Base-by-base conservation (phyloP, 306 rosid species). In the Quercus glauca region DNA sequence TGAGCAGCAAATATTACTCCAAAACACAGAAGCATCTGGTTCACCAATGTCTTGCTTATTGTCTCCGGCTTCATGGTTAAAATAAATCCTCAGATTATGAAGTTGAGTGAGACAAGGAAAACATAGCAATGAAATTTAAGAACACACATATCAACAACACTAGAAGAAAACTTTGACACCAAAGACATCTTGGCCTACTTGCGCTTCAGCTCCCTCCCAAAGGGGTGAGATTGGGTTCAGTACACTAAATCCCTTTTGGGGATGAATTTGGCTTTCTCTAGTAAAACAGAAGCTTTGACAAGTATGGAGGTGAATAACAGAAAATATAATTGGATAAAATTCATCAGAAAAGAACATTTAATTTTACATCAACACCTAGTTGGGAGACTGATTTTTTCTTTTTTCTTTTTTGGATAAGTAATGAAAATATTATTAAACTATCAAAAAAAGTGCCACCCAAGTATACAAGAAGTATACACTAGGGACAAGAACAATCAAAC, bases 11-110 rank as follows among this genome's bases (percentile, higher is more conserved):
- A 95, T 84, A 92, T 77, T 81, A 85, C 81, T 70, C 98, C 99
- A 55, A 92, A 92, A 82, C 90, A 90, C 73, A 91, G 92, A 70
- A 95, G 97, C 99, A 91, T 92, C 93, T 95, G 96, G 89, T 95
- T 95, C 92, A 95, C 99, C 94, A 95, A 77, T 26, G 89, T 89
- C 90, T 95, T 92, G 91, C 91, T 91, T 86, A 92, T 86, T 61
- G 97, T 91, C 90, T 95, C 98, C 73, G 96, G 99, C 99, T 95
- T 86, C 97, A 92, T 67, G 69, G 76, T 80, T 83, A 81, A 83
- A 81, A 78, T 77, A 77, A 86, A 82, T 59, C 57, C 80, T 88
- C 86, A 86, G 75, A 28, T 63, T 71, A 83, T 55, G 61, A 83
- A 76, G 73, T 43, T 79, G 73, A 79, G 28, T 29, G 68, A 79